Evolutionary conservation across 1,139 yeast genomes (phyloP).

Genomic region (Lizanozyma gosingica): DNA sequence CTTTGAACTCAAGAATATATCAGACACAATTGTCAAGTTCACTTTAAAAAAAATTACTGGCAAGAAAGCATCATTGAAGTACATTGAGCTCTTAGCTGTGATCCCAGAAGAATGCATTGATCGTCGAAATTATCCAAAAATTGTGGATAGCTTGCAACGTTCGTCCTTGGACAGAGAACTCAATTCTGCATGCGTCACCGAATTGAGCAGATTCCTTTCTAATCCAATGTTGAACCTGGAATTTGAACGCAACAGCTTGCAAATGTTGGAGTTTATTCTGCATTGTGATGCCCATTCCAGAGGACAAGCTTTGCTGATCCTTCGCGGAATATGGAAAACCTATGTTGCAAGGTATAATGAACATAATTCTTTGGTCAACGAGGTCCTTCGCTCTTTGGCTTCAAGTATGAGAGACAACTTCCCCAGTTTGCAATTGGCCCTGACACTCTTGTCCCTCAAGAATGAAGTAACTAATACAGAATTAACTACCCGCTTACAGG

Average conservation of each 20-base stretch:
- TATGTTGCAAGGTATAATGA: neutral
- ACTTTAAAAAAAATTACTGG: conserved; percentile 5
- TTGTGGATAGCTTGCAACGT: neutral
- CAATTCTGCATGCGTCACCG: neutral
- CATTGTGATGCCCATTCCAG: neutral
- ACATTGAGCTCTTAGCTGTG: neutral
- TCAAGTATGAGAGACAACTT: neutral
- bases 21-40: conserved; percentile 17
- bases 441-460: neutral
- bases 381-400: neutral
- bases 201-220: neutral
- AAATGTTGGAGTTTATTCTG: neutral
- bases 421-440: neutral
- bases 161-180: neutral
- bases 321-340: neutral
- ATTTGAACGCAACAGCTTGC: neutral
- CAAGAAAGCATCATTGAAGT: conserved; percentile 1
- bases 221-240: neutral
- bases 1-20: conserved; percentile 37
- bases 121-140: neutral
- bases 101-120: neutral
- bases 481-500: neutral
- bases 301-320: neutral
- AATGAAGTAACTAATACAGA: neutral
- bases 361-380: neutral